A percentile compares a stretch with the other conserved stretches of the same genome.
These are phyloP conservation scores for Aspergillus versicolor DNA, from an alignment of 2,329 filamentous ascomycete genomes.

Conservation along the genomic window DNA sequence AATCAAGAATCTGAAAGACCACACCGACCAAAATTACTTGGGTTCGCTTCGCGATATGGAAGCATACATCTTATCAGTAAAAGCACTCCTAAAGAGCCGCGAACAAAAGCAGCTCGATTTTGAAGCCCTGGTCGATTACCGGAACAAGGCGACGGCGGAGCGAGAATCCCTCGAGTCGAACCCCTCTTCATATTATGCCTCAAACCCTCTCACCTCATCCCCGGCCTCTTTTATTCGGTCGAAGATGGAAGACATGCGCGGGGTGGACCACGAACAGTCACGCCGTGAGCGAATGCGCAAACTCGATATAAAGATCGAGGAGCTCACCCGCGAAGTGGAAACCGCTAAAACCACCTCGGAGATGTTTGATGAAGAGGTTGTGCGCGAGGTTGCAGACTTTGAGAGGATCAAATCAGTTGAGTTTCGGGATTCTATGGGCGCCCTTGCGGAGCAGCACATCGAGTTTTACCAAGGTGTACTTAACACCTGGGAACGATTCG, in stretches of 20 bases:
- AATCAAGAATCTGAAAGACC: conserved; percentile 77
- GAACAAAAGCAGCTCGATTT: conserved; percentile 98
- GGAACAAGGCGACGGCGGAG: conserved; percentile 84
- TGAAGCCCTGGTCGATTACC: conserved; percentile 92
- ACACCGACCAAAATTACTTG: conserved; percentile 94
- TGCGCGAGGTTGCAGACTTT: conserved; percentile 89
- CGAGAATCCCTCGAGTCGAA: conserved; percentile 75
- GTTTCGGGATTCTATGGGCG: conserved; percentile 83
- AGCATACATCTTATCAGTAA: conserved; percentile 84
- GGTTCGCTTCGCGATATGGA: conserved; percentile 93
- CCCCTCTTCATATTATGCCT: conserved; percentile 58
- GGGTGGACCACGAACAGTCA: conserved; percentile 92
- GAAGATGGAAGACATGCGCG: conserved; percentile 95
- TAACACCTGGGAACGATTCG: conserved; percentile 83
- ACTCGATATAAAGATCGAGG: conserved; percentile 87
- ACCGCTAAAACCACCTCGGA: conserved; percentile 81
- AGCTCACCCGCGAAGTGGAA: conserved; percentile 86
- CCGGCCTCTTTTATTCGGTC: conserved; percentile 83
- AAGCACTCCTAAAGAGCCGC: conserved; percentile 82
- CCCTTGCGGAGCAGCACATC: conserved; percentile 79
- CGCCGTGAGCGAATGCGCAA: conserved; percentile 84
- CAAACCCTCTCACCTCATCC: conserved; percentile 56
- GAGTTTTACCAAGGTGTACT: conserved; percentile 79
- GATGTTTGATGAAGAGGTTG: conserved; percentile 93
- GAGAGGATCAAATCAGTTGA: conserved; percentile 94